Evolutionary conservation across 768 basidiomycete genomes (phyloP).

Genomic region (Pleurotus giganteus): DNA sequence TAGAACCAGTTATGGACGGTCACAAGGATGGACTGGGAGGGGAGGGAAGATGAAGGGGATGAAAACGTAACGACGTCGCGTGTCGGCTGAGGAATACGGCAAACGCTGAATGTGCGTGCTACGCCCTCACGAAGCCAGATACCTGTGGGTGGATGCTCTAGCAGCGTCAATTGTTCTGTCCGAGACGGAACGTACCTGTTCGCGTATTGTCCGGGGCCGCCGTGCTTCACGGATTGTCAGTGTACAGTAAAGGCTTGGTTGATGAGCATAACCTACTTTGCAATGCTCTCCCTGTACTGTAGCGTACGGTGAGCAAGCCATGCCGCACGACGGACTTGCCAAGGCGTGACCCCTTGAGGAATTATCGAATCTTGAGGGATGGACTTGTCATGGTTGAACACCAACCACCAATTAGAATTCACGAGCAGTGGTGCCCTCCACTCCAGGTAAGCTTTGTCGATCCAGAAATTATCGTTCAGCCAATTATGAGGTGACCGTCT

Average conservation of each 20-base stretch:
- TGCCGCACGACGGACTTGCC: constrained; percentile 85
- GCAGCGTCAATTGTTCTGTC: neutral
- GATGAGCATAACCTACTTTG: constrained; percentile 45
- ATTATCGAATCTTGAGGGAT: constrained; percentile 47
- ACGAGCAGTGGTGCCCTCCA: constrained; percentile 83
- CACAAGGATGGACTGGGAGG: constrained; percentile 62
- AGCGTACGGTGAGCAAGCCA: constrained; percentile 75
- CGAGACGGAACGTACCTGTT: constrained; percentile 43
- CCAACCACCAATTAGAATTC: constrained; percentile 97
- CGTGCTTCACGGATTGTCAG: constrained; percentile 41
- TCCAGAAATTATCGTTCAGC: constrained; percentile 94
- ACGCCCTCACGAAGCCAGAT: constrained; percentile 63
- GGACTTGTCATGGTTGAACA: constrained; percentile 70
- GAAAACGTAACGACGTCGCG: constrained; percentile 62
- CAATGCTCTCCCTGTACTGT: constrained; percentile 66
- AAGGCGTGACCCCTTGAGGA: constrained; percentile 56
- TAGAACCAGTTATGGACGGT: constrained; percentile 81
- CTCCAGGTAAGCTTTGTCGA: constrained; percentile 82
- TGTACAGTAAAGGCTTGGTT: constrained; percentile 10
- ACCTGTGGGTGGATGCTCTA: constrained; percentile 27
- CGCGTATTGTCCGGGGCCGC: constrained; percentile 65
- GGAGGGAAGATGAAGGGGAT: constrained; percentile 39
- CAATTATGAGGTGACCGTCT: constrained; percentile 84
- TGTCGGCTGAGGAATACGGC: constrained; percentile 64
- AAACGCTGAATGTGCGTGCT: constrained; percentile 70